Percentiles rank a stretch among this genome's conserved stretches.
Conservation (phyloP, 768 basidiomycete species). For the Polyporus arcularius region DNA sequence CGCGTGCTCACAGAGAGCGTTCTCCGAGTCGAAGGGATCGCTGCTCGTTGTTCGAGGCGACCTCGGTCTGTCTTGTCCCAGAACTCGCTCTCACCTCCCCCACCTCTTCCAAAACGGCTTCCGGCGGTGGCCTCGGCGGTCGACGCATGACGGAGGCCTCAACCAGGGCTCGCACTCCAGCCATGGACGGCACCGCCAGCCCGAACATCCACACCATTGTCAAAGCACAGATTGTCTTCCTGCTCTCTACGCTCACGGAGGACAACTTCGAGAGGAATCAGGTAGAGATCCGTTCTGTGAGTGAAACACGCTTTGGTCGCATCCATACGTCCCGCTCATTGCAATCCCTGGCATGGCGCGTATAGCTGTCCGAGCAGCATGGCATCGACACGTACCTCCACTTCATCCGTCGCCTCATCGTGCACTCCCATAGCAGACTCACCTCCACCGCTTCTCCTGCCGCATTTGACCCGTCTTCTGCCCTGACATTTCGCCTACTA, state of each 20-base stretch:
- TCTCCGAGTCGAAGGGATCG: conserved; percentile 10
- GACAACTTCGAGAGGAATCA: conserved; percentile 96
- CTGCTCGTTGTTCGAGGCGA: conserved; percentile 32
- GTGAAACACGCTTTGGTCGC: conserved; percentile 33
- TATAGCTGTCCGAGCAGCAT: conserved; percentile 93
- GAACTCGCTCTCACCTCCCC: conserved; percentile 19
- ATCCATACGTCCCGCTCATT: neutral
- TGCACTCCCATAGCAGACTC: conserved; percentile 78
- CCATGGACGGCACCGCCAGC: conserved; percentile 82
- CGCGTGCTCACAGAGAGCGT: conserved; percentile 18
- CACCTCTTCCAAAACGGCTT: conserved; percentile 37
- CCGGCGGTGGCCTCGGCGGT: conserved; percentile 36
- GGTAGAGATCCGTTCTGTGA: conserved; percentile 90
- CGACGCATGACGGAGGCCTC: conserved; percentile 38
- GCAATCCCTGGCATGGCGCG: conserved; percentile 3
- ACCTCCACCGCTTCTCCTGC: conserved; percentile 59
- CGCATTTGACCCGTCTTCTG: conserved; percentile 71
- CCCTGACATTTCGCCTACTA: conserved; percentile 81
- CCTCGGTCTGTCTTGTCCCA: conserved; percentile 29
- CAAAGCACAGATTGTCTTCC: conserved; percentile 96
- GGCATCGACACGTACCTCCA: conserved; percentile 96
- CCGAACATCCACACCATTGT: conserved; percentile 91
- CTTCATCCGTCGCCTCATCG: conserved; percentile 94
- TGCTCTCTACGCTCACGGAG: conserved; percentile 93
- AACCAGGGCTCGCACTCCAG: conserved; percentile 55